Percentiles rank a stretch among this genome's conserved stretches.
These are phyloP conservation scores for Hygrophila difformis DNA, from an alignment of 257 asterid species.

Conservation along the genomic window DNA sequence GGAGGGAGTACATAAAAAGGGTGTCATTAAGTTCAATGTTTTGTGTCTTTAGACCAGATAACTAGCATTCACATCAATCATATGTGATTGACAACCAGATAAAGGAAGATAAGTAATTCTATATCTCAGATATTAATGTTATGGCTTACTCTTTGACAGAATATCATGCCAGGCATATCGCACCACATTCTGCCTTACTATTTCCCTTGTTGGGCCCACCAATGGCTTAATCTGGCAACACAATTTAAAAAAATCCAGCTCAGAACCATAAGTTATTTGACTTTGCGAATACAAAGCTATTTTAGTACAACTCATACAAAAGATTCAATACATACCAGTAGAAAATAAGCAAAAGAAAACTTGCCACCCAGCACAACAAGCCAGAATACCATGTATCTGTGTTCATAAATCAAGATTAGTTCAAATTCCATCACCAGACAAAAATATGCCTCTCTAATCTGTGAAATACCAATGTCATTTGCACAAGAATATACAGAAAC, in stretches of 20 bases:
- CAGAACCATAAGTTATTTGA: no score
- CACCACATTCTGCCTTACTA: conserved; percentile 33
- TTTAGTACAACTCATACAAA: background rate
- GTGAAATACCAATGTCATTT: no score
- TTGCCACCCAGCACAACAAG: conserved; percentile 77
- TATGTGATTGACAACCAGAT: no score
- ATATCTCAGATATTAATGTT: conserved; percentile 1
- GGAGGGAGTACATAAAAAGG: no score
- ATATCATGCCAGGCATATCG: conserved; percentile 88
- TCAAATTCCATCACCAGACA: conserved; percentile 4
- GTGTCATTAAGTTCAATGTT: no score
- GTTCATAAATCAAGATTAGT: conserved; percentile 14
- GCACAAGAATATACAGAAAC: no score
- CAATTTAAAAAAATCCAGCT: no score
- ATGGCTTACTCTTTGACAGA: conserved; percentile 60
- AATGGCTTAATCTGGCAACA: conserved; percentile 70
- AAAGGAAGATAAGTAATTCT: no score
- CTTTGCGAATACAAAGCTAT: no score
- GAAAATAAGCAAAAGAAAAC: conserved; percentile 82
- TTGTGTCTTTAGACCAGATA: no score
- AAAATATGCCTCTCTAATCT: background rate
- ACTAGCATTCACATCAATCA: no score
- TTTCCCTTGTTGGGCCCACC: conserved; percentile 55
- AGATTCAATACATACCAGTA: conserved; percentile 51
- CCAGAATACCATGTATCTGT: conserved; percentile 93